These are phyloP conservation scores for Fraxinus xanthoxyloides DNA, from an alignment of 305 asterid species.

Conservation along the genomic window DNA sequence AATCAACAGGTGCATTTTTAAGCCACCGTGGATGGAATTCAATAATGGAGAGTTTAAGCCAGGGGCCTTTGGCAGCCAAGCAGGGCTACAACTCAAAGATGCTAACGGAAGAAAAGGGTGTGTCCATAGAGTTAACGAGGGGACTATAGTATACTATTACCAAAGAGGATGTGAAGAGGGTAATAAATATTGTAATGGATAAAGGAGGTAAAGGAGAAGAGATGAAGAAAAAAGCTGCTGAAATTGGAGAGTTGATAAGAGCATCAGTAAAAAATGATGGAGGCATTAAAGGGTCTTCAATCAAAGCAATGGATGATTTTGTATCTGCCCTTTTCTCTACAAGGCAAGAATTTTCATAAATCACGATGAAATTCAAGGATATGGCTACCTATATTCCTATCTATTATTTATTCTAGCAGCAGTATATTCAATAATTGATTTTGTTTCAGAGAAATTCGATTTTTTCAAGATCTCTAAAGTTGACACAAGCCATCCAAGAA, in stretches of 20 bases:
- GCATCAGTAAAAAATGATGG: slow-evolving; percentile 47
- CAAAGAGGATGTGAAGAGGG: slow-evolving; percentile 60
- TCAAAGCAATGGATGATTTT: slow-evolving; percentile 57
- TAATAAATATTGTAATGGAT: slow-evolving; percentile 47
- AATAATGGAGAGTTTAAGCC: slow-evolving; percentile 52
- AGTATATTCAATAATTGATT: neutral
- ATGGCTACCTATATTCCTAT: neutral
- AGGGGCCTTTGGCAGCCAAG: slow-evolving; percentile 94
- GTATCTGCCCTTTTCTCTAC: slow-evolving; percentile 37
- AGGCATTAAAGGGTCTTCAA: slow-evolving; percentile 50
- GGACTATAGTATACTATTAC: slow-evolving; percentile 42
- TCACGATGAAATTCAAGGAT: neutral
- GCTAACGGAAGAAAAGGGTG: slow-evolving; percentile 78
- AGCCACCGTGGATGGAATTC: slow-evolving; percentile 1
- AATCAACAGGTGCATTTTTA: slow-evolving; percentile 56
- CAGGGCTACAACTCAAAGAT: slow-evolving; percentile 79
- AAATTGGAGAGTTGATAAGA: slow-evolving; percentile 52
- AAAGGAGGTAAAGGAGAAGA: slow-evolving; percentile 48
- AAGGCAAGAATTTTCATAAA: neutral
- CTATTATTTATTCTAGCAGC: neutral
- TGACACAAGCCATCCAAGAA: neutral
- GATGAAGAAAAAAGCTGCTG: slow-evolving; percentile 62
- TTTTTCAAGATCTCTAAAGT: neutral
- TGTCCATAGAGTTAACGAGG: slow-evolving; percentile 57
- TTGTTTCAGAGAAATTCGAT: neutral